phyloP scores from a whole-genome alignment of 2,329 filamentous ascomycete species.

The Aureobasidium sp. region DNA sequence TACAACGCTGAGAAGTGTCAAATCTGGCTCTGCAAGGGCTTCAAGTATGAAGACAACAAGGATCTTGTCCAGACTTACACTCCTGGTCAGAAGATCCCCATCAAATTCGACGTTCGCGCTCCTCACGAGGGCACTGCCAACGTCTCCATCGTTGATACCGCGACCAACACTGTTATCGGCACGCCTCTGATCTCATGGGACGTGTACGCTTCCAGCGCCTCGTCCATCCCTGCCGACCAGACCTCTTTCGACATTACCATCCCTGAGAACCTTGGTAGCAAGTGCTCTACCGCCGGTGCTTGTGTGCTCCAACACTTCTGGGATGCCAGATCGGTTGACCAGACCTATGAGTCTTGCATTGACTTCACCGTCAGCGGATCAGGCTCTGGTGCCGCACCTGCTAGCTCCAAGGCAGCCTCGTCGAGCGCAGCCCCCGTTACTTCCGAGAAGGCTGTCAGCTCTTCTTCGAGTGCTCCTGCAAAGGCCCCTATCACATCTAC shows the following conservation, averaged over 20 bases:
- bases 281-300: slow-evolving; percentile 42
- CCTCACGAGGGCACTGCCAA: slow-evolving; percentile 51
- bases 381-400: slow-evolving; percentile 11
- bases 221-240: slow-evolving; percentile 37
- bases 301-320: slow-evolving; percentile 57
- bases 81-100: slow-evolving; percentile 39
- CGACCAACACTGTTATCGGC: slow-evolving; percentile 46
- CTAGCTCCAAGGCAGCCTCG: slow-evolving; percentile 3
- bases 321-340: slow-evolving; percentile 46
- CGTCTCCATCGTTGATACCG: slow-evolving; percentile 50
- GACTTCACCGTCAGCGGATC: slow-evolving; percentile 44
- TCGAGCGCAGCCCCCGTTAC: background rate
- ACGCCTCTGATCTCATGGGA: slow-evolving; percentile 47
- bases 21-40: slow-evolving; percentile 51
- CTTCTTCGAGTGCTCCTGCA: slow-evolving; percentile 1
- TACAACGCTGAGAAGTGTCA: slow-evolving; percentile 42
- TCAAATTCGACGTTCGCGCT: slow-evolving; percentile 41
- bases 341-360: slow-evolving; percentile 57
- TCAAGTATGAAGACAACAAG: slow-evolving; percentile 48
- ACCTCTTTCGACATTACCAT: slow-evolving; percentile 47
- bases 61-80: slow-evolving; percentile 45
- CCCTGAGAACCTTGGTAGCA: slow-evolving; percentile 38
- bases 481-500: slow-evolving; percentile 1
- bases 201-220: slow-evolving; percentile 44
- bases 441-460: background rate